Evolutionary conservation across 176 grass and related monocot genomes (phyloP).

Genomic region (Aechmea fasciata): DNA sequence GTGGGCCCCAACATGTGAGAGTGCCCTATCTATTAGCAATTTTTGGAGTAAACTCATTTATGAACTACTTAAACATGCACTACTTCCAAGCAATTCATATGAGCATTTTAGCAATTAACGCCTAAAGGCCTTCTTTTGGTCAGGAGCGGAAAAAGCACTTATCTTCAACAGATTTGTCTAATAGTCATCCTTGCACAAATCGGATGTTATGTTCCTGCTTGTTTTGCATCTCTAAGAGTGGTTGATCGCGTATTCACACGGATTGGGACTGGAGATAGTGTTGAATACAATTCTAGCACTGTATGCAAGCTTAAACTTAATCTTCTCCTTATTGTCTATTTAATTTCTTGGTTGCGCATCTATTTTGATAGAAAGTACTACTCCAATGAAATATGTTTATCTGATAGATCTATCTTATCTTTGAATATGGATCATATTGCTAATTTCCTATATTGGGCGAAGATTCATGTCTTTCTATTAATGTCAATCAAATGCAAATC

Average conservation of each 20-base stretch:
- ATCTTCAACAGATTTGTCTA: conserved; percentile 96
- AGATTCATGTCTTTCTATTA: background rate
- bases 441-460: background rate
- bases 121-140: background rate
- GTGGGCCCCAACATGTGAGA: conserved; percentile 94
- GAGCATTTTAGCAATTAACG: background rate
- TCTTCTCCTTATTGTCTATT: conserved; percentile 14
- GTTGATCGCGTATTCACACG: conserved; percentile 88
- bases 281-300: conserved; percentile 91
- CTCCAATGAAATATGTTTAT: too few species aligned
- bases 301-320: conserved; percentile 32
- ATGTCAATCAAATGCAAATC: background rate
- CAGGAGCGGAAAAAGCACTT: conserved; percentile 99
- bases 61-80: conserved; percentile 4
- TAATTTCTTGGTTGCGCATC: background rate
- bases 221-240: conserved; percentile 83
- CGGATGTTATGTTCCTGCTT: conserved; percentile 87
- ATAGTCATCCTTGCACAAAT: conserved; percentile 91
- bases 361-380: background rate
- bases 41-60: conserved; percentile 13
- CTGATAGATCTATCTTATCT: background rate
- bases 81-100: background rate
- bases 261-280: conserved; percentile 66
- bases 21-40: background rate
- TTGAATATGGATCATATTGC: background rate